Evolutionary conservation across 768 basidiomycete genomes (phyloP).

Genomic region (Kondoa subrosea): DNA sequence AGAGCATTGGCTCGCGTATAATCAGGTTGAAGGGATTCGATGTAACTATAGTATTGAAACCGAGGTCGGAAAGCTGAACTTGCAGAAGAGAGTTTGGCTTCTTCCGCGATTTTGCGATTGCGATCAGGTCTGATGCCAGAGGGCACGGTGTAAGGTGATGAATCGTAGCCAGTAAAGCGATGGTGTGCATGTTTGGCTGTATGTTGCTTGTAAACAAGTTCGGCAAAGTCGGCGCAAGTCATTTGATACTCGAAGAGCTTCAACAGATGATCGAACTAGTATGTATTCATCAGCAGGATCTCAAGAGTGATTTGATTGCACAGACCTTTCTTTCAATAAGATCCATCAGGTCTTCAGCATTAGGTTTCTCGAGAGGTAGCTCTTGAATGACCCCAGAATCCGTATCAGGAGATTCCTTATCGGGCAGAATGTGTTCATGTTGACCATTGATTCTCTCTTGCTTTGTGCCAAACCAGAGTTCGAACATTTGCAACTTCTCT

Average conservation of each 20-base stretch:
- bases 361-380: background rate
- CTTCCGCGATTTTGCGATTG: background rate
- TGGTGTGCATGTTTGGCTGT: background rate
- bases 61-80: background rate
- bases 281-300: background rate
- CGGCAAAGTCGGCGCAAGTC: background rate
- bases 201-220: background rate
- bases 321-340: slow-evolving; percentile 10
- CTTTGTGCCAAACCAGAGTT: slow-evolving; percentile 10
- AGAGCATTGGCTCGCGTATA: background rate
- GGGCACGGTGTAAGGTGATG: background rate
- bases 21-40: background rate
- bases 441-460: background rate
- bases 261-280: slow-evolving; percentile 11
- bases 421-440: background rate
- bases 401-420: too few species aligned
- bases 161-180: background rate
- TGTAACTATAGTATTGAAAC: background rate
- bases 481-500: slow-evolving; percentile 10
- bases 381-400: background rate
- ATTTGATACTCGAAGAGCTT: slow-evolving; percentile 14
- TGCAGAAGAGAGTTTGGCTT: background rate
- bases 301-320: background rate
- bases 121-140: background rate
- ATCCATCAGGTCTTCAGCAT: slow-evolving; percentile 14